A percentile compares a stretch with the other conserved stretches of the same genome.
These are phyloP conservation scores for Phalaenopsis aphrodite DNA, from an alignment of 106 monocot genomes.

Conservation along the genomic window DNA sequence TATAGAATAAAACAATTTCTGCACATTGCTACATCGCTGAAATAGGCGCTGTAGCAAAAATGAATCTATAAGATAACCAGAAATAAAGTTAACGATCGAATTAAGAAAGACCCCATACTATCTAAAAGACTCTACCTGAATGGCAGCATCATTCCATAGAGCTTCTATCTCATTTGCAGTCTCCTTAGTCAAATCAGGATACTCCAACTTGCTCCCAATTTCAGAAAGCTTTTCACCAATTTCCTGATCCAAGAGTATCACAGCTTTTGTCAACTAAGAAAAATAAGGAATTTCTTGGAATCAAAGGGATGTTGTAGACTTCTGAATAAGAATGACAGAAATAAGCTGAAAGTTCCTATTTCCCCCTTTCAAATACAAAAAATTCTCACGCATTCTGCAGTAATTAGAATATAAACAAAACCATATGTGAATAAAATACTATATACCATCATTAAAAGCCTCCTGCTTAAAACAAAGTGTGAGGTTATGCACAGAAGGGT, in stretches of 20 bases:
- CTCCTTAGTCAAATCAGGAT: slow-evolving; percentile 67
- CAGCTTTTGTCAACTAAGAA: slow-evolving; percentile 4
- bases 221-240: slow-evolving; percentile 93
- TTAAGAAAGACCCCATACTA: neutral
- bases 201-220: slow-evolving; percentile 66
- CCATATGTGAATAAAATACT: neutral
- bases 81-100: neutral
- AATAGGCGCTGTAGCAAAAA: neutral
- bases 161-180: slow-evolving; percentile 61
- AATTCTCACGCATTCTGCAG: neutral
- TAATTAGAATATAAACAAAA: neutral
- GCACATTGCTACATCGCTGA: neutral
- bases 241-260: slow-evolving; percentile 33
- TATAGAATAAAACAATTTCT: neutral
- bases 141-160: slow-evolving; percentile 89
- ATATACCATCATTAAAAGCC: neutral
- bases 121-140: slow-evolving; percentile 48
- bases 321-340: neutral
- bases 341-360: neutral
- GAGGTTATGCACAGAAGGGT: neutral
- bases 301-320: neutral
- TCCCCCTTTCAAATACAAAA: neutral
- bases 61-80: neutral
- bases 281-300: neutral
- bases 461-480: neutral